These are phyloP conservation scores for Exutisphaerella laricina DNA, from an alignment of 2,329 filamentous ascomycete genomes.

Conservation along the genomic window DNA sequence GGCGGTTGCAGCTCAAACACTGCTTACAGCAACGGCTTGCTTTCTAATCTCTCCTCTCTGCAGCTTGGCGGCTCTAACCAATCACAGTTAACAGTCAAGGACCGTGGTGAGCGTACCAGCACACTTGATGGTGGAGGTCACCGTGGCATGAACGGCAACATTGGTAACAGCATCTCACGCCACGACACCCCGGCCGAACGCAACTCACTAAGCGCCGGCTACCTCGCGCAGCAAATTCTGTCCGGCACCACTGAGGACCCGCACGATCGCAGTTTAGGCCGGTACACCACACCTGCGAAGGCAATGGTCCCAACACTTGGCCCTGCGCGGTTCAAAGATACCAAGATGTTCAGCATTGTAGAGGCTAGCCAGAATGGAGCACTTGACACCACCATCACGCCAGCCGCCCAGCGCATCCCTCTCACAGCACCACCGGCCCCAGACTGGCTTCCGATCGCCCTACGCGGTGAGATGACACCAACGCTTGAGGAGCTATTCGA, in stretches of 20 bases:
- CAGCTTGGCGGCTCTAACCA: neutral
- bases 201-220: conserved; percentile 3
- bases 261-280: conserved; percentile 13
- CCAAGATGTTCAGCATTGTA: conserved; percentile 15
- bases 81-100: neutral
- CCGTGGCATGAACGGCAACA: neutral
- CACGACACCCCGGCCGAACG: neutral
- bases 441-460: conserved; percentile 17
- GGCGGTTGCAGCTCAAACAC: too few relatives aligned
- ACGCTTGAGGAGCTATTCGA: conserved; percentile 25
- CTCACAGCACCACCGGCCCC: conserved; percentile 5
- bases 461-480: conserved; percentile 22
- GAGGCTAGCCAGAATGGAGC: conserved; percentile 1
- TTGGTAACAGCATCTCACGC: neutral
- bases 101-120: neutral
- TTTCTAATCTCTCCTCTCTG: neutral
- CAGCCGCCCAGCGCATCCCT: neutral
- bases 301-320: conserved; percentile 15
- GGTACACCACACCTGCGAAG: conserved; percentile 10
- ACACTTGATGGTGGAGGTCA: neutral
- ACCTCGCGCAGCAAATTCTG: conserved; percentile 14
- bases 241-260: conserved; percentile 17
- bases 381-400: conserved; percentile 1
- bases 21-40: neutral
- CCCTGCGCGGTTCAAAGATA: conserved; percentile 24